Evolutionary conservation across 768 basidiomycete genomes (phyloP), one percentile per base, ranked within the genome.

Genomic region (Boletus tylopilopsis): DNA sequence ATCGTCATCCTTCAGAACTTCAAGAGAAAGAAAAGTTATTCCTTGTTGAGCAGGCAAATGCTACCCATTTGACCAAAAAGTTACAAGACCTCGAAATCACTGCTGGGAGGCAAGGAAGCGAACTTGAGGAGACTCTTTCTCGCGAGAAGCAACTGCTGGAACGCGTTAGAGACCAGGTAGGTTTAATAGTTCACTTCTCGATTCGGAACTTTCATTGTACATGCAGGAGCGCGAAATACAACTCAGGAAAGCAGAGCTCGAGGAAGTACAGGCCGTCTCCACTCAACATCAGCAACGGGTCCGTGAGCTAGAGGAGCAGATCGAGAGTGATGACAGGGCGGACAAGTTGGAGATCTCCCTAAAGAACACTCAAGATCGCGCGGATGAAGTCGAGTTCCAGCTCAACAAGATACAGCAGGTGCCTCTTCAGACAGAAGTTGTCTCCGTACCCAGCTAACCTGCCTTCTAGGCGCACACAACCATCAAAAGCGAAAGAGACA

Each of bases 331-430:
- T 61, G 88, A 92, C 66, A 83, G 87, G 35, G 82, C 83, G 15
- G 90, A 90, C 54, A 76, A 76, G 36, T 68, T 91, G 22, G 89
- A 91, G 62, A 69, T 71, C 38, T 85, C 85, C 8, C 69, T 93
- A 40, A 84, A 84, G 61, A 83, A 90, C 59, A 84, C 84, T 22
- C 87, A 90, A 59, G 82, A 92, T 59, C 84, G 85, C 47, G 85
- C 85, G 5, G 89, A 88, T 51, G 88, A 90, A 61, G 76, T 92
- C 9, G 90, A 91, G 58, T 87, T 90, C 59, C 87, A 87, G 60
- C 71, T 93, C 18, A 82, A 84, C 12, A 89, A 86, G 62, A 70
- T 86, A 34, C 87, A 83, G 60, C 90, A 91, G 80, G 90, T 83
- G 54, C 42, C 72, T 52, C 30, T 15, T 53, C 36, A 39, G 52